Percentiles rank a stretch among this genome's conserved stretches.
phyloP scores from a whole-genome alignment of 352 stramenopile genomes.

The Phytophthora foliorum region DNA sequence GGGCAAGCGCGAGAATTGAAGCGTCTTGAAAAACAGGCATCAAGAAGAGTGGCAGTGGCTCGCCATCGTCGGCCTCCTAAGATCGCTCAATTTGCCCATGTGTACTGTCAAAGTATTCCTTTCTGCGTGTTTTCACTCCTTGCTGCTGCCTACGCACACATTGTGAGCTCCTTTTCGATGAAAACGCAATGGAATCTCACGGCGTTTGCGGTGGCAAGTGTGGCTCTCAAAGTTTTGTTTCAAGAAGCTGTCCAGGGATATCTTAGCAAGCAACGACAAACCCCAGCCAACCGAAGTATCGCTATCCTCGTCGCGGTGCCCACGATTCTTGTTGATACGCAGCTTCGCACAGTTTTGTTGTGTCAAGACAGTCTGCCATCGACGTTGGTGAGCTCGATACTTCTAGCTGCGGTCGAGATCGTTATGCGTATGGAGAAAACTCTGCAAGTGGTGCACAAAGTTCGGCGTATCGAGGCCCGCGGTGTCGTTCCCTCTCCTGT shows the following conservation, averaged over 20 bases:
- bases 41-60: neutral
- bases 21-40: conserved; percentile 2
- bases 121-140: conserved; percentile 21
- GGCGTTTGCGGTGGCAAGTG: conserved; percentile 13
- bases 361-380: conserved; percentile 21
- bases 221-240: conserved; percentile 17
- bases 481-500: neutral
- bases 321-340: conserved; percentile 33
- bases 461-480: conserved; percentile 10
- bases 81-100: conserved; percentile 12
- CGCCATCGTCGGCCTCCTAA: conserved; percentile 5
- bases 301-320: conserved; percentile 31
- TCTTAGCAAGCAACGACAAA: conserved; percentile 16
- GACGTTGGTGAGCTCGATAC: conserved; percentile 24
- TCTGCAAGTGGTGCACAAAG: conserved; percentile 24
- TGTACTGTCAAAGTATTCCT: conserved; percentile 23
- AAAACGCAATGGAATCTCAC: conserved; percentile 21
- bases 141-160: conserved; percentile 22
- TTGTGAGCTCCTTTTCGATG: conserved; percentile 23
- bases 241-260: conserved; percentile 26
- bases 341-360: conserved; percentile 28
- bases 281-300: conserved; percentile 18
- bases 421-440: conserved; percentile 28
- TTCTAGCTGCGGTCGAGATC: conserved; percentile 44
- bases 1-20: conserved; percentile 14